Conservation (phyloP, 1,284 basidiomycete species). For the Fomitopsis schrenkii region DNA sequence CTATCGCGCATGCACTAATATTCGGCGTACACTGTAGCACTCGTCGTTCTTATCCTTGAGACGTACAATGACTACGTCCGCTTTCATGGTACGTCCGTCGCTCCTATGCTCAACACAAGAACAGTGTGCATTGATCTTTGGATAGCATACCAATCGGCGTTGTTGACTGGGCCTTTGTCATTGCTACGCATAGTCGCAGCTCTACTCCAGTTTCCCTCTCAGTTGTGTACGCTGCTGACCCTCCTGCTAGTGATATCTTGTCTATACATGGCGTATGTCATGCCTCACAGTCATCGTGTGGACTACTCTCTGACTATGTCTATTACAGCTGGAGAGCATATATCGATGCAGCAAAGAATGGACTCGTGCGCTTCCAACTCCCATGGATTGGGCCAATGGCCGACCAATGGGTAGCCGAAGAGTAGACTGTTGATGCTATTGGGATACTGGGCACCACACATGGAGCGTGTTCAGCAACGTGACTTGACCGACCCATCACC, state of each 20-base stretch:
- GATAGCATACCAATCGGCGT: slow-evolving; percentile 75
- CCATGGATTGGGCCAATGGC: slow-evolving; percentile 69
- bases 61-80: slow-evolving; percentile 79
- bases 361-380: slow-evolving; percentile 55
- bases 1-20: neutral
- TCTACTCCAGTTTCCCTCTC: slow-evolving; percentile 44
- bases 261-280: slow-evolving; percentile 56
- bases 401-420: slow-evolving; percentile 71
- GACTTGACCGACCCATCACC: neutral
- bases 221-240: slow-evolving; percentile 44
- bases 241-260: slow-evolving; percentile 38
- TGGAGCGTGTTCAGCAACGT: too few relatives aligned
- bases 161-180: slow-evolving; percentile 65
- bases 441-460: too few relatives aligned
- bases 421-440: slow-evolving; percentile 34
- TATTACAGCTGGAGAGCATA: slow-evolving; percentile 56
- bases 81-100: slow-evolving; percentile 59
- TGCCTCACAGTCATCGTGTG: neutral
- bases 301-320: slow-evolving; percentile 4
- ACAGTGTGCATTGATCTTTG: slow-evolving; percentile 7
- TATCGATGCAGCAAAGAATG: slow-evolving; percentile 53
- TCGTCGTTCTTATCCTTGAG: slow-evolving; percentile 68
- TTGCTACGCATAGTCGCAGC: slow-evolving; percentile 57
- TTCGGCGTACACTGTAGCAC: slow-evolving; percentile 38
- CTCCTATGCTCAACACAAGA: neutral